Percentiles rank a stretch among this genome's conserved stretches.
phyloP scores from a whole-genome alignment of 2,329 filamentous ascomycete genomes.

The Fusarium equiseti region DNA sequence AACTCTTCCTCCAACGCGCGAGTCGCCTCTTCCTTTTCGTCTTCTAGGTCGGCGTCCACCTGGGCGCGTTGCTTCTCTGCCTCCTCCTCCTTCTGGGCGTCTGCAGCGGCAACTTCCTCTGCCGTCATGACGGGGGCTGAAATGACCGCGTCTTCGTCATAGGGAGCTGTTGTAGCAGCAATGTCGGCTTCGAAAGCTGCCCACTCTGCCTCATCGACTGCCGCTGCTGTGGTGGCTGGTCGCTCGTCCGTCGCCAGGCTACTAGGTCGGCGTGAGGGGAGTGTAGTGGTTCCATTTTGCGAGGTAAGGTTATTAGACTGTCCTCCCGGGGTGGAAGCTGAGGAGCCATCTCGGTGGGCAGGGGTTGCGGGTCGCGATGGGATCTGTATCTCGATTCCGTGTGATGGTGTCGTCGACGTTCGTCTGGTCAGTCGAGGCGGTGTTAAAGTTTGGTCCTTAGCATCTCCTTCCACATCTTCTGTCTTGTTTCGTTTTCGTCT shows the following conservation, averaged over 20 bases:
- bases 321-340: conserved; percentile 56
- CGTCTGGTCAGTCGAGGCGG: conserved; percentile 60
- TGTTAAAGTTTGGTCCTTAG: conserved; percentile 47
- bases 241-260: conserved; percentile 37
- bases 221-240: conserved; percentile 31
- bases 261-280: conserved; percentile 48
- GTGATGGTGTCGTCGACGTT: conserved; percentile 64
- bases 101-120: conserved; percentile 69
- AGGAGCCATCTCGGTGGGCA: conserved; percentile 56
- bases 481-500: conserved; percentile 62
- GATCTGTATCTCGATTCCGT: conserved; percentile 72
- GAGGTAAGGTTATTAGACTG: conserved; percentile 28
- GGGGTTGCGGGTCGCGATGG: conserved; percentile 74
- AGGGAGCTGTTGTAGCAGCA: conserved; percentile 59
- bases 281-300: conserved; percentile 44
- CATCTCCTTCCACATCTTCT: conserved; percentile 46
- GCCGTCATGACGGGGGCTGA: conserved; percentile 76
- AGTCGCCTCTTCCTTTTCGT: conserved; percentile 81
- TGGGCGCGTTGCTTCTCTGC: conserved; percentile 66
- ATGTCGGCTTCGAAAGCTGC: conserved; percentile 89
- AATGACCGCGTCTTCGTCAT: conserved; percentile 68
- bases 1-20: conserved; percentile 81
- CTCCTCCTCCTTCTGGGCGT: conserved; percentile 62
- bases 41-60: conserved; percentile 67
- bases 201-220: conserved; percentile 82